Percentiles rank a stretch among this genome's conserved stretches.
These are phyloP conservation scores for Chytriomyces sp. DNA, from an alignment of 192 early-diverging fungal genomes.

Conservation along the genomic window DNA sequence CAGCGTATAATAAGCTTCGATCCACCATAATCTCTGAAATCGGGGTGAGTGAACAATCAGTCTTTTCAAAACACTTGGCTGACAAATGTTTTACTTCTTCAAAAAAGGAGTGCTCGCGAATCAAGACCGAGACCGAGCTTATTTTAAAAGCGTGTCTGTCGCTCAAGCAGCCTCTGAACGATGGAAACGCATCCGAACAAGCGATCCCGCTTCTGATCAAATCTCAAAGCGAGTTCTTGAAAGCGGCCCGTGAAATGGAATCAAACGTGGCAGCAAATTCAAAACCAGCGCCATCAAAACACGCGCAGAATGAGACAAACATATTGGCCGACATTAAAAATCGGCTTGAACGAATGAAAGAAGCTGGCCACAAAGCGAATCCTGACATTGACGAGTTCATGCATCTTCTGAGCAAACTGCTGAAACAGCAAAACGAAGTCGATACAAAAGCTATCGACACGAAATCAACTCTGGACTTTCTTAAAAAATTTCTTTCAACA, in stretches of 20 bases:
- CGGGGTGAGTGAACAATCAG: neutral
- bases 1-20: conserved; percentile 14
- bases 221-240: neutral
- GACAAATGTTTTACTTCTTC: neutral
- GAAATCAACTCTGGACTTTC: neutral
- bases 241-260: neutral
- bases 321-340: neutral
- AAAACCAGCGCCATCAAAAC: neutral
- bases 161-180: neutral
- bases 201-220: neutral
- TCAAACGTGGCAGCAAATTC: neutral
- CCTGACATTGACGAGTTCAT: neutral
- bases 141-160: conserved; percentile 5
- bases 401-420: neutral
- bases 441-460: neutral
- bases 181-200: neutral
- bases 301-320: neutral
- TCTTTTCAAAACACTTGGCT: neutral
- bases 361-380: neutral
- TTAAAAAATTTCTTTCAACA: neutral
- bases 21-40: neutral
- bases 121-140: neutral
- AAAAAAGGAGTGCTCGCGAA: neutral
- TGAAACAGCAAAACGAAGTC: neutral
- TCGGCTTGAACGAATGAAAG: neutral